Evolutionary conservation across 2,329 filamentous ascomycete species (phyloP).

Genomic region (Penicillium sp.): DNA sequence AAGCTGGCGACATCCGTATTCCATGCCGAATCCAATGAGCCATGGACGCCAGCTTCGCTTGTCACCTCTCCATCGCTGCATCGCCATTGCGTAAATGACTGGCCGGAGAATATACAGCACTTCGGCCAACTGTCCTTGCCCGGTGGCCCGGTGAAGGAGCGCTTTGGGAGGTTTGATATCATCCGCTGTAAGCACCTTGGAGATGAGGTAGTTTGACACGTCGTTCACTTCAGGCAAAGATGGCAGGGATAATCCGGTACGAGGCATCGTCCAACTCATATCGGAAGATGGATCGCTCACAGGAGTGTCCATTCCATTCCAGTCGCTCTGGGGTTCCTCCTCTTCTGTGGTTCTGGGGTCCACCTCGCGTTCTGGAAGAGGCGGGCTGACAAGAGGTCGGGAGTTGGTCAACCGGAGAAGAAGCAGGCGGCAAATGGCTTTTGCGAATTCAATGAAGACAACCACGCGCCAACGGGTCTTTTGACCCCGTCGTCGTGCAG

Average conservation of each 20-base stretch:
- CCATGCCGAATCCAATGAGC: constrained; percentile 80
- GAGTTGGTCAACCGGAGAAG: constrained; percentile 81
- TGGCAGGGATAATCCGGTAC: constrained; percentile 83
- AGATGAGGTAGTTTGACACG: constrained; percentile 82
- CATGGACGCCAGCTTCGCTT: constrained; percentile 88
- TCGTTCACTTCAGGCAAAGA: constrained; percentile 78
- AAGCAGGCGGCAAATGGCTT: constrained; percentile 79
- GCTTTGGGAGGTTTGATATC: constrained; percentile 91
- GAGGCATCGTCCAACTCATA: constrained; percentile 83
- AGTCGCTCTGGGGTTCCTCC: constrained; percentile 40
- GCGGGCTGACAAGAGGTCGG: constrained; percentile 77
- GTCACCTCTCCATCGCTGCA: constrained; percentile 71
- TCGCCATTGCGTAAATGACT: constrained; percentile 78
- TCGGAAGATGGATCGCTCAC: constrained; percentile 44
- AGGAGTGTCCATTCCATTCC: constrained; percentile 50
- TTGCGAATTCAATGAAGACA: constrained; percentile 79
- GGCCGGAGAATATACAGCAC: constrained; percentile 89
- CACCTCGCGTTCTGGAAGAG: constrained; percentile 81
- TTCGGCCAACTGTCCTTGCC: constrained; percentile 82
- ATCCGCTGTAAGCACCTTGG: constrained; percentile 89
- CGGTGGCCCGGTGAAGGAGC: constrained; percentile 71
- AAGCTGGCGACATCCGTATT: constrained; percentile 86
- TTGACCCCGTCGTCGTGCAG: constrained; percentile 80
- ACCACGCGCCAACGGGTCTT: constrained; percentile 82
- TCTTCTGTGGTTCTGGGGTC: constrained; percentile 63